These are phyloP conservation scores for Naganishia cerealis DNA, from an alignment of 1,284 basidiomycete species.

Conservation along the genomic window DNA sequence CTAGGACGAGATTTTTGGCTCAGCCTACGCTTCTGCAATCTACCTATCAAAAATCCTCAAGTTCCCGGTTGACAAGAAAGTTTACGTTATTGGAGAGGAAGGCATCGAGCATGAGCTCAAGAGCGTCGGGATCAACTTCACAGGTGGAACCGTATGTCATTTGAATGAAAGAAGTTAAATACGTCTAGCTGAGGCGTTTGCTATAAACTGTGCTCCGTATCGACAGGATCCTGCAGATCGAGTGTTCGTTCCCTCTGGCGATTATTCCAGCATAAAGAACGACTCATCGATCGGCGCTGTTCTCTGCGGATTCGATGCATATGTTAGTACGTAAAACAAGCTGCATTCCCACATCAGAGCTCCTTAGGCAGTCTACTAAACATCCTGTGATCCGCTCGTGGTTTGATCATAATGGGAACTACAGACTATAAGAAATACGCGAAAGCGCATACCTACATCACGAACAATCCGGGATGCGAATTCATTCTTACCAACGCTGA, in stretches of 20 bases:
- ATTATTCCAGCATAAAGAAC: constrained; percentile 66
- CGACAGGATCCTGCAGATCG: constrained; percentile 76
- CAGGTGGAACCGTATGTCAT: constrained; percentile 77
- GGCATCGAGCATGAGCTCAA: constrained; percentile 90
- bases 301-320: constrained; percentile 73
- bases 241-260: constrained; percentile 69
- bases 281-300: constrained; percentile 85
- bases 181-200: not conserved
- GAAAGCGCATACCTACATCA: constrained; percentile 89
- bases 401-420: not conserved
- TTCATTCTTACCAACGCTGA: constrained; percentile 95
- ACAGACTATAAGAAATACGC: constrained; percentile 87
- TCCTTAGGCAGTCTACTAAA: constrained; percentile 9
- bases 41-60: constrained; percentile 87
- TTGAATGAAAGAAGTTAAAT: not conserved
- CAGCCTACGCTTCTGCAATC: constrained; percentile 88
- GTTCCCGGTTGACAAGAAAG: constrained; percentile 85
- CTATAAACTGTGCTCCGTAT: not conserved
- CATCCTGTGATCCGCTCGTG: constrained; percentile 17
- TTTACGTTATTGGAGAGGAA: constrained; percentile 90
- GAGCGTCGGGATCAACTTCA: constrained; percentile 73
- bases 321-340: constrained; percentile 46
- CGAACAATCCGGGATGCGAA: constrained; percentile 70
- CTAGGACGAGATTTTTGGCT: constrained; percentile 92
- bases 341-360: not conserved